A percentile compares a stretch with the other conserved stretches of the same genome.
These are phyloP conservation scores for Pythium apleroticum DNA, from an alignment of 352 stramenopile species.

Conservation along the genomic window DNA sequence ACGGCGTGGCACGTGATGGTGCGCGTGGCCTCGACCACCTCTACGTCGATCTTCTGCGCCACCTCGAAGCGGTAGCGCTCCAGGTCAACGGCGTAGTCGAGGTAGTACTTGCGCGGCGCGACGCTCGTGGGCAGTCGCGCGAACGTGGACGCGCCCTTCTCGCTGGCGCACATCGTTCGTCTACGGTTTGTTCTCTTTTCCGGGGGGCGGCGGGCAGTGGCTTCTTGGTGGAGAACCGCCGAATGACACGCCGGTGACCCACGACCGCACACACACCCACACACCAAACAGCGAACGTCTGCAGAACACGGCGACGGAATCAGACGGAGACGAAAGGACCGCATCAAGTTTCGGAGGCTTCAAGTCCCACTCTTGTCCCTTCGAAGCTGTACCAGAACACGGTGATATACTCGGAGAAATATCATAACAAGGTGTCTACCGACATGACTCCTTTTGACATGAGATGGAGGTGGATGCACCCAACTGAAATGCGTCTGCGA, in stretches of 20 bases:
- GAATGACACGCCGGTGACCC: conserved; percentile 3
- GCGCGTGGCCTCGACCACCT: conserved; percentile 57
- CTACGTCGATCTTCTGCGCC: conserved; percentile 55
- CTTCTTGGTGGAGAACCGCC: not conserved
- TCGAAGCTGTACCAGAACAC: not conserved
- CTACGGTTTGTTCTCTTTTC: not conserved
- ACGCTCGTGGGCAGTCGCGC: conserved; percentile 63
- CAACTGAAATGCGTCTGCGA: not conserved
- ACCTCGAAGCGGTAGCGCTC: conserved; percentile 73
- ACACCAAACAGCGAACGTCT: conserved; percentile 11
- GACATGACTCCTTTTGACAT: too few relatives aligned
- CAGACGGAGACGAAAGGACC: conserved; percentile 18
- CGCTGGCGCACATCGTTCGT: conserved; percentile 25
- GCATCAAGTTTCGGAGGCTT: conserved; percentile 26
- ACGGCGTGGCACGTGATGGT: conserved; percentile 93
- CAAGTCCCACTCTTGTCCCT: conserved; percentile 11
- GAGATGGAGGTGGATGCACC: not conserved
- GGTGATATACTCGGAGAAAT: not conserved
- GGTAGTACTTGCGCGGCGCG: conserved; percentile 67
- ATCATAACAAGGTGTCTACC: conserved; percentile 22
- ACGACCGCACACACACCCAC: not conserved
- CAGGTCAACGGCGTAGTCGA: conserved; percentile 80
- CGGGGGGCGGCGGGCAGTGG: not conserved
- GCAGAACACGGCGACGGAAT: conserved; percentile 21
- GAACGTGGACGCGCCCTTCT: conserved; percentile 36